phyloP scores from a whole-genome alignment of 2,329 filamentous ascomycete species.

The Fusarium scirpi region DNA sequence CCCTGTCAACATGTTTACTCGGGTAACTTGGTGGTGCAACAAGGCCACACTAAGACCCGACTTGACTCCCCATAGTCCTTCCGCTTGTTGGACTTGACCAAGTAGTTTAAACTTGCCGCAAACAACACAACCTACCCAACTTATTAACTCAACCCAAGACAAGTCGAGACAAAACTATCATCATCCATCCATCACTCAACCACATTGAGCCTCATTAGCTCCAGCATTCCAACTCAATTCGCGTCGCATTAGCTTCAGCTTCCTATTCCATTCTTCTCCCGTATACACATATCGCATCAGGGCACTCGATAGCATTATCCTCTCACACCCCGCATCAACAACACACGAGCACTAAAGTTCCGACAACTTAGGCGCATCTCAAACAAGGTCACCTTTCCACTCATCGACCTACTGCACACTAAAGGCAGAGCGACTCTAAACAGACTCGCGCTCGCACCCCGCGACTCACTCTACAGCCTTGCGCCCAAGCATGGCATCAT shows the following conservation, averaged over 20 bases:
- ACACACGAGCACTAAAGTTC: constrained; percentile 14
- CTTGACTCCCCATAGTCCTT: constrained; percentile 42
- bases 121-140: constrained; percentile 24
- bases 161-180: constrained; percentile 7
- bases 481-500: constrained; percentile 62
- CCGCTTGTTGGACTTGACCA: constrained; percentile 27
- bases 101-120: constrained; percentile 35
- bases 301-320: constrained; percentile 15
- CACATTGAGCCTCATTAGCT: constrained; percentile 14
- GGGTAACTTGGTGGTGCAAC: constrained; percentile 47
- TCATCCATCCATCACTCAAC: constrained; percentile 8
- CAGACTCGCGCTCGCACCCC: constrained; percentile 37
- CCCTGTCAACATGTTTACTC: constrained; percentile 53
- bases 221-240: constrained; percentile 19
- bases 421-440: constrained; percentile 26
- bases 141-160: constrained; percentile 17
- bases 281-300: constrained; percentile 32
- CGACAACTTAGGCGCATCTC: constrained; percentile 11
- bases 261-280: constrained; percentile 15
- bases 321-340: constrained; percentile 39
- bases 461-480: constrained; percentile 33
- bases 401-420: neutral
- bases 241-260: neutral
- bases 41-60: constrained; percentile 43
- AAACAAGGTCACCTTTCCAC: constrained; percentile 4